A percentile compares a stretch with the other conserved stretches of the same genome.
These are phyloP conservation scores for Akebia trifoliata DNA, from an alignment of 164 flowering plant species.

Conservation along the genomic window DNA sequence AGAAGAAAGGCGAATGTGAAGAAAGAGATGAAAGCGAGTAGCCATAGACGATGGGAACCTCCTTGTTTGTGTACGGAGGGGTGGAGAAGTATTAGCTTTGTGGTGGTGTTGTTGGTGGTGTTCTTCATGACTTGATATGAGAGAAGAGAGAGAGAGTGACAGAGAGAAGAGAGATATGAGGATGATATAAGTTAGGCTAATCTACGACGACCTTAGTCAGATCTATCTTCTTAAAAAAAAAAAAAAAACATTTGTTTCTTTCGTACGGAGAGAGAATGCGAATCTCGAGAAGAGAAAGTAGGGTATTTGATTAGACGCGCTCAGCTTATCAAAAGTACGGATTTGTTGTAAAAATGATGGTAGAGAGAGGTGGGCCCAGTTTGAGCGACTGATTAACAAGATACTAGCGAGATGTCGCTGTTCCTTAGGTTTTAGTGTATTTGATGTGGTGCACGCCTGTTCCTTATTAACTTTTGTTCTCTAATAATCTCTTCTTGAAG, in stretches of 20 bases:
- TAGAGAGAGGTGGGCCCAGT: background rate
- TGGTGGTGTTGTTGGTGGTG: slow-evolving; percentile 9
- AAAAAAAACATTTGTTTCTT: too few species aligned
- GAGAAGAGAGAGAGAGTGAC: background rate
- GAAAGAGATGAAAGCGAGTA: slow-evolving; percentile 53
- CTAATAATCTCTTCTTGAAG: slow-evolving; percentile 1
- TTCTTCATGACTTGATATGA: background rate
- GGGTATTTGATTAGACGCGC: background rate
- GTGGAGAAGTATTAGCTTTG: slow-evolving; percentile 30
- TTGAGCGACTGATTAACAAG: slow-evolving; percentile 1
- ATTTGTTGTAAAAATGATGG: background rate
- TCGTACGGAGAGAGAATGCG: too few species aligned
- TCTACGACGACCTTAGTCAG: background rate
- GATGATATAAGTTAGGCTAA: background rate
- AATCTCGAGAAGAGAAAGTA: background rate
- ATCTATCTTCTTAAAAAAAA: background rate
- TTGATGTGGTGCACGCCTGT: too few species aligned
- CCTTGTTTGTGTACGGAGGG: slow-evolving; percentile 24
- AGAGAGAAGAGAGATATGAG: background rate
- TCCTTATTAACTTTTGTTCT: background rate
- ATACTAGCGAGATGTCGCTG: slow-evolving; percentile 18
- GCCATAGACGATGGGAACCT: slow-evolving; percentile 42
- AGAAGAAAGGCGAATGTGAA: slow-evolving; percentile 51
- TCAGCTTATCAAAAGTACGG: too few species aligned
- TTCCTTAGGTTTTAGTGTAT: background rate